Evolutionary conservation across 148 eudicot species (phyloP).

Genomic region (Chenopodium quinoa): DNA sequence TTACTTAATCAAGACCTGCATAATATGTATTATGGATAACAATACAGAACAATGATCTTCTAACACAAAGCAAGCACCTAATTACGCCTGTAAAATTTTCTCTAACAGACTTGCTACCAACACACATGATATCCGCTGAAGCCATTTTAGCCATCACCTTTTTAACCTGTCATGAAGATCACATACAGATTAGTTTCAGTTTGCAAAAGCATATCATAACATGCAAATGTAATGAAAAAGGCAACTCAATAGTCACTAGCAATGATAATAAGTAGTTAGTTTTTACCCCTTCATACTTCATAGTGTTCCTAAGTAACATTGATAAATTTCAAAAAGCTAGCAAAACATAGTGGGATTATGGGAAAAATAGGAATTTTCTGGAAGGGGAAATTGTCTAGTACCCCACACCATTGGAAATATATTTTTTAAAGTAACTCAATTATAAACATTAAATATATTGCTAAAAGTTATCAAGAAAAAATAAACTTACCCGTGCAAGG

Average conservation of each 20-base stretch:
- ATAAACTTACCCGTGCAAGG: conserved; percentile 69
- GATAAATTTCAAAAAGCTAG: background rate
- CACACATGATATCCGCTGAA: conserved; percentile 91
- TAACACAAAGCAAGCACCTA: conserved; percentile 42
- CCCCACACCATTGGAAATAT: background rate
- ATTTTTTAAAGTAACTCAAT: background rate
- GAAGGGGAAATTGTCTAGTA: background rate
- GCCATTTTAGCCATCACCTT: conserved; percentile 89
- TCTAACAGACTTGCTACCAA: conserved; percentile 72
- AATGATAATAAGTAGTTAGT: background rate
- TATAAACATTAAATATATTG: background rate
- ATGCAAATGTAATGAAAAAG: background rate
- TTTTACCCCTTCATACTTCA: background rate
- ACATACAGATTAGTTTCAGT: conserved; percentile 2
- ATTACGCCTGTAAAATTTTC: conserved; percentile 91
- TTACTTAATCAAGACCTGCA: conserved; percentile 9
- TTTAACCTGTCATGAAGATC: conserved; percentile 61
- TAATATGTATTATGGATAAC: background rate
- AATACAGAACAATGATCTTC: background rate
- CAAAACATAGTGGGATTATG: background rate
- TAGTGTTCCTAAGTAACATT: background rate
- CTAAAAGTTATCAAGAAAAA: background rate
- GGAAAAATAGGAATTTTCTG: background rate
- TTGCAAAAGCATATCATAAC: background rate
- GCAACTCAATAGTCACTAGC: background rate